Evolutionary conservation across 352 stramenopile species (phyloP), one percentile per base, ranked within the genome.

Genomic region (Phytophthora pisi): DNA sequence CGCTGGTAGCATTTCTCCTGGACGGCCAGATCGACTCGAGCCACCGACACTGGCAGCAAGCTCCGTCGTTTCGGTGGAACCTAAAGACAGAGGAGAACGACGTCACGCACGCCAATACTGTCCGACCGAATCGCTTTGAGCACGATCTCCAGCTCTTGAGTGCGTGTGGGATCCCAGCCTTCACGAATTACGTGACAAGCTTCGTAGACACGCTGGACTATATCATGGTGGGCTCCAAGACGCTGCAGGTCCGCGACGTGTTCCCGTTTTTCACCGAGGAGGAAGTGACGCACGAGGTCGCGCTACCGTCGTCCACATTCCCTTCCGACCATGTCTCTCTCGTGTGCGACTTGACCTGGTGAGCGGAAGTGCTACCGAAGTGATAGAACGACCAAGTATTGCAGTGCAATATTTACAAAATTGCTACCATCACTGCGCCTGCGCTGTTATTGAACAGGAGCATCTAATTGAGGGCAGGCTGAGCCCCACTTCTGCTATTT

Each of bases 241-340:
- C 31, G n/a, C 56, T 92, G 26, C 38, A 72, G 38, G 74, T 91
- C 16, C 54, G 67, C 26, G 72, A 79, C n/a, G 51, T 75, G 3
- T 91, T 94, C 42, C 84, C 86, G 13, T 58, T 86, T 30, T 94
- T 94, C 63, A 81, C 82, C 0, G 51, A 68, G 6, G 79, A 86
- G 24, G 70, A 91, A 73, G 83, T 87, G 13, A 82, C 61, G n/a
- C 51, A 73, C 34, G 85, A 95, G 56, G 70, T 82, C 18, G 86
- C 87, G 9, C 42, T 95, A 23, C 87, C 87, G 4, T 91, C 85
- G 30, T 86, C 77, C n/a, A 75, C 69, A 10, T 91, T 95, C 54
- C 85, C 87, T 10, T 95, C 87, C 3, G 87, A 95, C 58, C 87
- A 93, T 31, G 67, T 95, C 30, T 92, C 87, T 31, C 69, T 95